A percentile compares a stretch with the other conserved stretches of the same genome.
Conservation (phyloP, 306 rosid species). For the Adenanthera pavonina region DNA sequence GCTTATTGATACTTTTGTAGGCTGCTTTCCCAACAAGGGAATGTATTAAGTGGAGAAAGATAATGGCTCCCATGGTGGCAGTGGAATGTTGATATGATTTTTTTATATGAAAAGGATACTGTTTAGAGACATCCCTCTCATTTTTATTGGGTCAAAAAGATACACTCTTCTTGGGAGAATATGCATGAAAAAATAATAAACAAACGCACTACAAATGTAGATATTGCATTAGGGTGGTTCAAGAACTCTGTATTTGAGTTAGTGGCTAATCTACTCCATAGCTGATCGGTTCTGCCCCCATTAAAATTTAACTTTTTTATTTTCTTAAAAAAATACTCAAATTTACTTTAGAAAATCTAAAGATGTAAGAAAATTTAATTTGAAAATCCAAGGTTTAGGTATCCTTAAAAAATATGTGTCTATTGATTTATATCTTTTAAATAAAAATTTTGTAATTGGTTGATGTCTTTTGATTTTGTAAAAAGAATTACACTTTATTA, state of each 20-base stretch:
- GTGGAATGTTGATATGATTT: conserved; percentile 31
- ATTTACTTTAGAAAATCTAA: too few species aligned
- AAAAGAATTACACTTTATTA: too few species aligned
- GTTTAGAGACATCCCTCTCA: conserved; percentile 8
- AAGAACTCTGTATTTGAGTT: conserved; percentile 11
- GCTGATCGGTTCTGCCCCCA: neutral
- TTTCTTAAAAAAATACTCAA: too few species aligned
- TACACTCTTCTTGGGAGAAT: neutral
- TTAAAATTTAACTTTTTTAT: neutral
- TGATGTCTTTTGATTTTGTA: too few species aligned
- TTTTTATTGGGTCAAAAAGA: conserved; percentile 14
- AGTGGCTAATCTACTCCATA: conserved; percentile 14
- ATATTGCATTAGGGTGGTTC: conserved; percentile 31
- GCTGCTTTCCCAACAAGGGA: conserved; percentile 65
- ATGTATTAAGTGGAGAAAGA: conserved; percentile 47
- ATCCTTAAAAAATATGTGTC: too few species aligned
- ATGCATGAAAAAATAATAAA: conserved; percentile 3
- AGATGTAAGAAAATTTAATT: too few species aligned
- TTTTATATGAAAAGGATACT: neutral
- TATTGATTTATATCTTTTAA: too few species aligned
- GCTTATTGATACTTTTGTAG: conserved; percentile 55
- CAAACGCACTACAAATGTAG: conserved; percentile 8
- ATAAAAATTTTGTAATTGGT: too few species aligned
- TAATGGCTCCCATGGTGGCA: conserved; percentile 43
- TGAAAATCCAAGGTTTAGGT: too few species aligned